These are phyloP conservation scores for Dipteronia dyeriana DNA, from an alignment of 345 rosid species.

Conservation along the genomic window DNA sequence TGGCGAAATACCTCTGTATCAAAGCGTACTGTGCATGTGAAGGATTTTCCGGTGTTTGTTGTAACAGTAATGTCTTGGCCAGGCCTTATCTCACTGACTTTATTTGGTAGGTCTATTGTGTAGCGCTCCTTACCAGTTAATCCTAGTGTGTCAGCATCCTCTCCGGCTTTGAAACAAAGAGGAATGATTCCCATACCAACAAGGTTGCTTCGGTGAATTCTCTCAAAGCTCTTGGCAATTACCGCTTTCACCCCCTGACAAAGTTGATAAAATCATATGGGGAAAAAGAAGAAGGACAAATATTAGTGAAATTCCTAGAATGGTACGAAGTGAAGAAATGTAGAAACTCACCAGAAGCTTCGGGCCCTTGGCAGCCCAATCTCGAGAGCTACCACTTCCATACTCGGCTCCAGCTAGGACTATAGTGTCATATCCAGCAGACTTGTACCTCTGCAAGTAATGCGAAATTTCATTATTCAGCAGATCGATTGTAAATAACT, in stretches of 20 bases:
- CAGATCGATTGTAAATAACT: too few species aligned
- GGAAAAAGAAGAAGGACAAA: background rate
- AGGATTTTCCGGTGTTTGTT: conserved; percentile 67
- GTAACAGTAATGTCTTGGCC: conserved; percentile 75
- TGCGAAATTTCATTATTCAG: background rate
- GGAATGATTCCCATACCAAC: conserved; percentile 72
- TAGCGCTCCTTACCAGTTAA: conserved; percentile 61
- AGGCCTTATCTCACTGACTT: conserved; percentile 68
- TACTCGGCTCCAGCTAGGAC: conserved; percentile 85
- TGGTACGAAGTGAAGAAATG: too few species aligned
- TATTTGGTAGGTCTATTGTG: conserved; percentile 58
- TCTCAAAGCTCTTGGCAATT: conserved; percentile 69
- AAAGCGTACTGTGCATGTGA: conserved; percentile 67
- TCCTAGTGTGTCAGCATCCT: conserved; percentile 59
- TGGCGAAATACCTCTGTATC: conserved; percentile 71
- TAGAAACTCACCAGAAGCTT: conserved; percentile 55
- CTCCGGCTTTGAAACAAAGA: conserved; percentile 58
- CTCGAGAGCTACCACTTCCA: conserved; percentile 90
- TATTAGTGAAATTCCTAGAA: background rate
- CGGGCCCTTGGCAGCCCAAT: conserved; percentile 97
- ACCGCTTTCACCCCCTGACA: conserved; percentile 66
- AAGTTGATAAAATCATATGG: background rate
- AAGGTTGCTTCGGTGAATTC: conserved; percentile 63
- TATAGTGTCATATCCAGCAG: conserved; percentile 61
- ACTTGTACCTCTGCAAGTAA: conserved; percentile 65